A percentile compares a stretch with the other conserved stretches of the same genome.
Conservation (phyloP, 805 yeast species). For the Cyberlindnera japonica region DNA sequence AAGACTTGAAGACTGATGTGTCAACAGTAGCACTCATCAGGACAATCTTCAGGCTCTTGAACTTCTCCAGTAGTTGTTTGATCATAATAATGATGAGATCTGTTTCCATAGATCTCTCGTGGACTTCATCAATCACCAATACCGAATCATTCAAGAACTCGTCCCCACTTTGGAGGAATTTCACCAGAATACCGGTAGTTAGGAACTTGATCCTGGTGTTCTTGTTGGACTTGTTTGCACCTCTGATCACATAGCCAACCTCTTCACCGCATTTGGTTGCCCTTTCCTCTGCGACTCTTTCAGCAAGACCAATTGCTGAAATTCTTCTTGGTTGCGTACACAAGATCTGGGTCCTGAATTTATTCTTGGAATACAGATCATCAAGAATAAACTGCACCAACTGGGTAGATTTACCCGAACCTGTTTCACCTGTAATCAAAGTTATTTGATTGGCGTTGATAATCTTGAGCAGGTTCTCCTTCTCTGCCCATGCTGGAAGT, state of each 20-base stretch:
- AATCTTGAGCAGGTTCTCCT: slow-evolving; percentile 48
- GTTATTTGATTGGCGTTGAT: slow-evolving; percentile 62
- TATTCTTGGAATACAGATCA: slow-evolving; percentile 43
- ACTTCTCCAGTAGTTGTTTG: slow-evolving; percentile 49
- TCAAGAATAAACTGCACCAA: slow-evolving; percentile 87
- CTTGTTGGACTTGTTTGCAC: slow-evolving; percentile 65
- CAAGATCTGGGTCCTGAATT: slow-evolving; percentile 54
- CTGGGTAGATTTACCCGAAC: slow-evolving; percentile 96
- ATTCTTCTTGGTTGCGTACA: slow-evolving; percentile 97
- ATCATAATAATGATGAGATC: slow-evolving; percentile 79
- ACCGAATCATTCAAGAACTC: slow-evolving; percentile 51
- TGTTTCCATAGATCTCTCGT: slow-evolving; percentile 88
- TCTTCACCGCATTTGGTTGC: slow-evolving; percentile 57
- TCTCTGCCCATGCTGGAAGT: slow-evolving; percentile 84
- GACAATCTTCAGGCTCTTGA: slow-evolving; percentile 57
- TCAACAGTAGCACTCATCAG: slow-evolving; percentile 96
- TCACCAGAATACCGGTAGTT: slow-evolving; percentile 86
- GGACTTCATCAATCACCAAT: slow-evolving; percentile 92
- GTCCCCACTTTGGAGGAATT: slow-evolving; percentile 64
- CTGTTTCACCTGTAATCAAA: slow-evolving; percentile 92
- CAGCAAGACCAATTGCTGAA: slow-evolving; percentile 91
- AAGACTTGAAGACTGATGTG: slow-evolving; percentile 58
- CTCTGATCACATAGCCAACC: slow-evolving; percentile 87
- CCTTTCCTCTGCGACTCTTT: slow-evolving; percentile 85
- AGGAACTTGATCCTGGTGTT: slow-evolving; percentile 78